Conservation (phyloP, 1,284 basidiomycete species). For the Termitomyces sp. region DNA sequence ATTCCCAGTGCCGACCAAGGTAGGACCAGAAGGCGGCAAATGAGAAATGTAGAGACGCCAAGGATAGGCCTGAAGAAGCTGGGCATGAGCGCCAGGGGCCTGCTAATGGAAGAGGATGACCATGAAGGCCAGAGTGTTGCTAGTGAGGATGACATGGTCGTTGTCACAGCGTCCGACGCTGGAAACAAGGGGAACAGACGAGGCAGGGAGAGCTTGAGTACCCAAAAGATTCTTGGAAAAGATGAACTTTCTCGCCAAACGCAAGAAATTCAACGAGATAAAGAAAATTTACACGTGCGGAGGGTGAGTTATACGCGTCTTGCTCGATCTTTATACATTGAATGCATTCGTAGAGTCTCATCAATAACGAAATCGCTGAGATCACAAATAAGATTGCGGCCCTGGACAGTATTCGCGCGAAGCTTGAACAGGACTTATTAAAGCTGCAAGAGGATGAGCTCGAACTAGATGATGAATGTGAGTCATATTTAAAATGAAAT, state of each 20-base stretch:
- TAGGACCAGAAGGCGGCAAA: conserved; percentile 68
- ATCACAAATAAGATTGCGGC: conserved; percentile 86
- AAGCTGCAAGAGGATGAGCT: conserved; percentile 92
- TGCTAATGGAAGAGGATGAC: conserved; percentile 63
- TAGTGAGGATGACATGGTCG: conserved; percentile 63
- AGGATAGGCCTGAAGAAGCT: conserved; percentile 74
- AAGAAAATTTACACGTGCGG: conserved; percentile 84
- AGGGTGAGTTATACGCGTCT: conserved; percentile 52
- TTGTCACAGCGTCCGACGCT: conserved; percentile 42
- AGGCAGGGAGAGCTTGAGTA: conserved; percentile 63
- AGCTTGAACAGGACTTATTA: conserved; percentile 80
- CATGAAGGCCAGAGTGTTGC: conserved; percentile 56
- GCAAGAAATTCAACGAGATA: conserved; percentile 81
- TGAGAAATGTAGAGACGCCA: conserved; percentile 76
- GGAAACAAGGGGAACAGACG: conserved; percentile 51
- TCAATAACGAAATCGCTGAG: conserved; percentile 82
- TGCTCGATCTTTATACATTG: conserved; percentile 9
- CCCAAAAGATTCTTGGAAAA: conserved; percentile 68
- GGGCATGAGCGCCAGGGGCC: conserved; percentile 71
- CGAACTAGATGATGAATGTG: conserved; percentile 91
- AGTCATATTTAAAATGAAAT: conserved; percentile 26
- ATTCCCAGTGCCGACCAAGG: conserved; percentile 82
- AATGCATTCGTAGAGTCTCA: conserved; percentile 56
- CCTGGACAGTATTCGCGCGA: conserved; percentile 76
- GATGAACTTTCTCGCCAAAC: conserved; percentile 80